Conservation (phyloP, 768 basidiomycete species). For the Leucocoprinus leucothites region DNA sequence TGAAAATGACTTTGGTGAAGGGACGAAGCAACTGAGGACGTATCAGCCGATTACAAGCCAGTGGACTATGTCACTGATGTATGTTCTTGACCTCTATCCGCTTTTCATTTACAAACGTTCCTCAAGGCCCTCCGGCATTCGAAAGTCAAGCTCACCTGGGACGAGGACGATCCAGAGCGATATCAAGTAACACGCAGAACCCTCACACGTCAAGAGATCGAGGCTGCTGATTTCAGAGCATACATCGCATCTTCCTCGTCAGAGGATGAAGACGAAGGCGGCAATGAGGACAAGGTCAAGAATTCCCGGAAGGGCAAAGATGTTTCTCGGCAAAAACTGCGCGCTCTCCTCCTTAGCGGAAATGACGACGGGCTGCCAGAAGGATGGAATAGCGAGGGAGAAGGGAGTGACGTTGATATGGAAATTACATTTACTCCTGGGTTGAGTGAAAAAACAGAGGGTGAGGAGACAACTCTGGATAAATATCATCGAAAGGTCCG, state of each 20-base stretch:
- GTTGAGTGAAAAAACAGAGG: constrained; percentile 52
- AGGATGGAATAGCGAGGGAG: constrained; percentile 65
- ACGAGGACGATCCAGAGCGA: constrained; percentile 92
- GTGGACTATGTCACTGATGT: constrained; percentile 94
- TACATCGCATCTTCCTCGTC: constrained; percentile 73
- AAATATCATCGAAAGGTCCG: constrained; percentile 86
- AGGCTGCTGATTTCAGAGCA: constrained; percentile 85
- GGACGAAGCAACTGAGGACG: constrained; percentile 78
- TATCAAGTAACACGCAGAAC: constrained; percentile 73
- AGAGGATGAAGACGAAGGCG: constrained; percentile 52
- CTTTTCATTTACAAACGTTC: neutral
- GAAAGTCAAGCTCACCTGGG: constrained; percentile 98
- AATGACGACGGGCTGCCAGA: constrained; percentile 73
- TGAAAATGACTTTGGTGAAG: constrained; percentile 33
- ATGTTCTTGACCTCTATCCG: constrained; percentile 25
- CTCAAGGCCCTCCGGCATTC: constrained; percentile 91
- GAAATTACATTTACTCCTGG: constrained; percentile 95
- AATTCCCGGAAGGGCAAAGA: constrained; percentile 29
- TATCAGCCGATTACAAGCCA: constrained; percentile 58
- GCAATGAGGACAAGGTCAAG: constrained; percentile 19
- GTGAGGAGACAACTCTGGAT: constrained; percentile 86
- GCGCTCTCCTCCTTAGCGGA: constrained; percentile 70
- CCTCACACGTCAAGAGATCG: constrained; percentile 82
- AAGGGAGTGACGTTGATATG: constrained; percentile 70
- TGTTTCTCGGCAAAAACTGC: constrained; percentile 63